These are phyloP conservation scores for Sporothrix brunneoviolacea DNA, from an alignment of 2,329 filamentous ascomycete genomes.

Conservation along the genomic window DNA sequence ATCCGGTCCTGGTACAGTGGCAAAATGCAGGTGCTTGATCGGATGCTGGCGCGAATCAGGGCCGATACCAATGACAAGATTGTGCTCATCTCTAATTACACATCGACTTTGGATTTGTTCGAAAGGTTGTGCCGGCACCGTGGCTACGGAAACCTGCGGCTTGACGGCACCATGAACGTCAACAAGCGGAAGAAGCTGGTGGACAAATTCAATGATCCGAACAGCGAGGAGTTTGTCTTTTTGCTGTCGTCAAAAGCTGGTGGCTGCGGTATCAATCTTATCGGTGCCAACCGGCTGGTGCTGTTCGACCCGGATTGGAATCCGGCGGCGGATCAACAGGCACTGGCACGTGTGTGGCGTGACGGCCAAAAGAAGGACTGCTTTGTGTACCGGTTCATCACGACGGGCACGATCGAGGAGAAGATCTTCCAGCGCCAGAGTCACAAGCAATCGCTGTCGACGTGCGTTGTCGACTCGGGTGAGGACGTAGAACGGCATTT, in stretches of 20 bases:
- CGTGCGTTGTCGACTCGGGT: constrained; percentile 90
- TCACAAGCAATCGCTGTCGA: constrained; percentile 94
- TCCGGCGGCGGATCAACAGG: constrained; percentile 93
- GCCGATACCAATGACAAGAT: constrained; percentile 99
- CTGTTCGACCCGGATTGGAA: constrained; percentile 99
- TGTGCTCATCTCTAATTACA: constrained; percentile 97
- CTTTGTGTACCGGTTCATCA: constrained; percentile 99
- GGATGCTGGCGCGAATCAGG: constrained; percentile 92
- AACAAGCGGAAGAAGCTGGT: constrained; percentile 96
- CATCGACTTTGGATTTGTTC: constrained; percentile 90
- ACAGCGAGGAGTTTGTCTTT: constrained; percentile 87
- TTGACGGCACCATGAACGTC: constrained; percentile 97
- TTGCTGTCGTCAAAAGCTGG: constrained; percentile 95
- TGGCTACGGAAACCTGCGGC: constrained; percentile 75
- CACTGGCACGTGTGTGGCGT: constrained; percentile 94
- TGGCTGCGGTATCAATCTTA: constrained; percentile 91
- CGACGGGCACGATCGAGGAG: constrained; percentile 95
- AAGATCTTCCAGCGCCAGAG: constrained; percentile 99
- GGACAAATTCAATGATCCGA: constrained; percentile 93
- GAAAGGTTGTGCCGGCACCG: constrained; percentile 81
- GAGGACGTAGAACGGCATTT: constrained; percentile 98
- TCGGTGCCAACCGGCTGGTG: constrained; percentile 88
- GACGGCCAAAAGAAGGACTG: constrained; percentile 99
- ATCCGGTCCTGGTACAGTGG: constrained; percentile 94
- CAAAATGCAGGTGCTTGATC: constrained; percentile 96